Base-by-base conservation (phyloP, 1,139 yeast species). In the Yamadazyma siamensis region DNA sequence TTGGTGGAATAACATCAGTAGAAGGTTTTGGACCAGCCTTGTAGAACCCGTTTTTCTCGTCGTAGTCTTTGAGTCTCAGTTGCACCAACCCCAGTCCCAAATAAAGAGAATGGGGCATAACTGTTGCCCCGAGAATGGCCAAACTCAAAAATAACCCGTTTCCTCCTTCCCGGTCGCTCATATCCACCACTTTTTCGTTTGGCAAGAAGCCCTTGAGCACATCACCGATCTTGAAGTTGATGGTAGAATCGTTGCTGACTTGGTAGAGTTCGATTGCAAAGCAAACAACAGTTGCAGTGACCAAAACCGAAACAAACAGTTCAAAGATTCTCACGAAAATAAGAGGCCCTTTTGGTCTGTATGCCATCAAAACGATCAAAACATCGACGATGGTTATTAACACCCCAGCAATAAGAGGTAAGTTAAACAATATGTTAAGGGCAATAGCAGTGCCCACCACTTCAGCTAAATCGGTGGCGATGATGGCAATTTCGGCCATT, bases 31-130 rank as follows among this genome's bases (percentile, higher is more conserved):
- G 24, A 3, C 21, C 33, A 10, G 15, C 16, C 9, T 20, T 17
- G 19, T 21, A 72, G 50, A 62, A 61, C 13, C 88, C 89, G 43
- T 77, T 66, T 47, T 77, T 74, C 11, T 75, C 56, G 54, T 91
- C 98, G 49, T 71, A 89, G 26, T 88, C 96, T 42, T 78, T 71
- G 39, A 91, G 65, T 38, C 98, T 73, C 3, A 96, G 83, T 54
- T 89, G 96, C 7, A 91, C 97, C 35, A 91, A 70, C 1, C 96
- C 95, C 0, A 95, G 84, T 1, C 98, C 98, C 34, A 91, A 65
- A 52, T 85, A 91, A 26, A 91, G 65, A 2, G 95, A 83, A 55
- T 91, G 98, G 3, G 98, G 98, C 98, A 91, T 91, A 18, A 91
- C 95, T 1, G 97, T 94, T 17, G 97, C 96, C 13, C 98, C 98